Percentiles rank a stretch among this genome's conserved stretches.
These are phyloP conservation scores for Zymoseptoria tritici DNA, from an alignment of 2,329 filamentous ascomycete genomes.

Conservation along the genomic window DNA sequence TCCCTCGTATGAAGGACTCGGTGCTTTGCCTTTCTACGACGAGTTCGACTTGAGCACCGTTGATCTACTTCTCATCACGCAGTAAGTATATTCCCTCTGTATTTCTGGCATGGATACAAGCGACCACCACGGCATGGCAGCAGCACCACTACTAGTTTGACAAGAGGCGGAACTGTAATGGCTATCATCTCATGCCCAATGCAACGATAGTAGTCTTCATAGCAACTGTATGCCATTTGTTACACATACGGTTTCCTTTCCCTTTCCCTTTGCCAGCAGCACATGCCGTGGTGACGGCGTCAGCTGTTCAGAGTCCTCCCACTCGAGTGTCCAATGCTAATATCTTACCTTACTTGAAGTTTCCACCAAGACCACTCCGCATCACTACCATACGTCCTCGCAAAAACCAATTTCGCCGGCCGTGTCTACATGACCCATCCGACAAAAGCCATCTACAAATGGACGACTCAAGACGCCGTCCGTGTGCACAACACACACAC, in stretches of 20 bases:
- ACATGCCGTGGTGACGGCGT: slow-evolving; percentile 12
- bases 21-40: slow-evolving; percentile 92
- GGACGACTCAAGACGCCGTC: slow-evolving; percentile 95
- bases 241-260: slow-evolving; percentile 4
- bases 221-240: slow-evolving; percentile 29
- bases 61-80: slow-evolving; percentile 94
- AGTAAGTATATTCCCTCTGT: slow-evolving; percentile 62
- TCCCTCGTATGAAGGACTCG: slow-evolving; percentile 89
- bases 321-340: background rate
- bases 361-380: slow-evolving; percentile 99
- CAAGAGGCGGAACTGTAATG: background rate
- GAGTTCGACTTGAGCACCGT: slow-evolving; percentile 97
- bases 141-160: background rate
- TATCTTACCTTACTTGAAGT: slow-evolving; percentile 44
- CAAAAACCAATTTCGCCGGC: slow-evolving; percentile 95
- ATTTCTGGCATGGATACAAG: background rate
- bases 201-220: slow-evolving; percentile 20
- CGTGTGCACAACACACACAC: slow-evolving; percentile 56
- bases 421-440: slow-evolving; percentile 99
- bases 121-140: slow-evolving; percentile 15
- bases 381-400: slow-evolving; percentile 92
- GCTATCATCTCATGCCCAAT: background rate
- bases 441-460: slow-evolving; percentile 99
- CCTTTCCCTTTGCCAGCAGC: slow-evolving; percentile 3
- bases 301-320: background rate